Evolutionary conservation across 2,329 filamentous ascomycete species (phyloP), one percentile per base, ranked within the genome.

Genomic region (Ceratocystis lukuohia): DNA sequence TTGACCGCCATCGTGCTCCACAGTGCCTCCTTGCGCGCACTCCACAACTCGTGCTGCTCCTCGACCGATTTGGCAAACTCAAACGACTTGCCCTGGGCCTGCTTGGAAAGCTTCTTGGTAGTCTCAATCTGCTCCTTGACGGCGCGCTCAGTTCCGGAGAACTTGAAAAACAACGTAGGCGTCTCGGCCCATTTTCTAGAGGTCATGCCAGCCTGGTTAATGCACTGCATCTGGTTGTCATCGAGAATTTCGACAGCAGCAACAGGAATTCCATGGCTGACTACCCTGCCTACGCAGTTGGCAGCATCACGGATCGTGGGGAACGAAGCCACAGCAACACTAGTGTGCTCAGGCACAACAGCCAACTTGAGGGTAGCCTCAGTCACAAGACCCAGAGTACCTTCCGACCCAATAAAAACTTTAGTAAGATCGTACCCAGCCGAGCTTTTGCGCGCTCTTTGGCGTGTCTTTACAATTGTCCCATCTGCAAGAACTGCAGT

Each of bases 201-300:
- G 1, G 88, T 91, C 73, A 79, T 81, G 30, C 87, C 86, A 0
- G 85, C 83, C 33, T 82, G 78, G 76, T 87, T 86, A 76, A 87
- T 84, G 73, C 81, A 82, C 71, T 77, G 79, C 83, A 96, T 96
- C 78, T 96, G 91, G 67, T 91, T 87, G 73, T 96, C 91, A 76
- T 96, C 92, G 33, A 96, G 80, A 67, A 96, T 88, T 77, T 96
- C 92, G 56, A 96, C 85, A n/a, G 92, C 92, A 0, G 92, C 91
- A 53, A 96, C 86, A 37, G 89, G 89, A 10, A 96, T 83, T 30
- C 91, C 91, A 65, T 88, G 83, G 57, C 84, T 84, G 3, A 96
- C 91, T 10, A 96, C 90, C 65, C 82, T 82, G 70, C 87, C 85
- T 1, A 94, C 91, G 74, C 90, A 95, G 72, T 87, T 82, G 17